Conservation (phyloP, 306 rosid species). For the Gynostemma pentaphyllum region DNA sequence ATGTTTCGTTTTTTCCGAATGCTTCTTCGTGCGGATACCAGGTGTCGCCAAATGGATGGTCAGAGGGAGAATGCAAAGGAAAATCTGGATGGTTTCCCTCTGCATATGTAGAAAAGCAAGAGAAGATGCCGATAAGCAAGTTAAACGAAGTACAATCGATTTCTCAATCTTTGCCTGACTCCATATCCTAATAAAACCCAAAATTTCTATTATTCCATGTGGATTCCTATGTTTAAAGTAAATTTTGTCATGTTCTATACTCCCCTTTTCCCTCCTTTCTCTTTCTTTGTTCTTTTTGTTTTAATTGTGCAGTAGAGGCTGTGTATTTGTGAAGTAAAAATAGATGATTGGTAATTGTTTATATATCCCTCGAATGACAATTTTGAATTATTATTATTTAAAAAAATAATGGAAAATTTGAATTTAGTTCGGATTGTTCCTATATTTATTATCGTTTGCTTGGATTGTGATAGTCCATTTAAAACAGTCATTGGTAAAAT, state of each 20-base stretch:
- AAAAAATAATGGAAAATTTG: no score
- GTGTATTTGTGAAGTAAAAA: background rate
- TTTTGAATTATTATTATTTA: no score
- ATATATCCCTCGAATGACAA: background rate
- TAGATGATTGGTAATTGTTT: background rate
- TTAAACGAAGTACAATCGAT: background rate
- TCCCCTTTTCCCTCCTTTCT: background rate
- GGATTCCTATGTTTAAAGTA: background rate
- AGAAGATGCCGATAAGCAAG: slow-evolving; percentile 38
- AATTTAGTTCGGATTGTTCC: no score
- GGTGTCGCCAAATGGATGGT: slow-evolving; percentile 83
- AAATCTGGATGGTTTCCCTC: slow-evolving; percentile 94
- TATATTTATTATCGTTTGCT: no score
- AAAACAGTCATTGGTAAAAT: no score
- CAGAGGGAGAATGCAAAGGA: slow-evolving; percentile 75
- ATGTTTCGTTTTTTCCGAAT: background rate
- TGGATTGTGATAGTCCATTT: no score
- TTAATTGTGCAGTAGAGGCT: slow-evolving; percentile 1
- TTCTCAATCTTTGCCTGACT: background rate
- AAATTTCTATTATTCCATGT: background rate
- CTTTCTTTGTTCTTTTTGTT: background rate
- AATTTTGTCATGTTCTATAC: background rate
- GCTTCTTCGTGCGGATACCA: slow-evolving; percentile 8
- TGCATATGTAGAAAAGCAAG: slow-evolving; percentile 69
- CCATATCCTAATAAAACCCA: background rate